Percentiles rank a stretch among this genome's conserved stretches.
Evolutionary conservation across 2,329 filamentous ascomycete species (phyloP).

Genomic region (Nothophoma quercina): DNA sequence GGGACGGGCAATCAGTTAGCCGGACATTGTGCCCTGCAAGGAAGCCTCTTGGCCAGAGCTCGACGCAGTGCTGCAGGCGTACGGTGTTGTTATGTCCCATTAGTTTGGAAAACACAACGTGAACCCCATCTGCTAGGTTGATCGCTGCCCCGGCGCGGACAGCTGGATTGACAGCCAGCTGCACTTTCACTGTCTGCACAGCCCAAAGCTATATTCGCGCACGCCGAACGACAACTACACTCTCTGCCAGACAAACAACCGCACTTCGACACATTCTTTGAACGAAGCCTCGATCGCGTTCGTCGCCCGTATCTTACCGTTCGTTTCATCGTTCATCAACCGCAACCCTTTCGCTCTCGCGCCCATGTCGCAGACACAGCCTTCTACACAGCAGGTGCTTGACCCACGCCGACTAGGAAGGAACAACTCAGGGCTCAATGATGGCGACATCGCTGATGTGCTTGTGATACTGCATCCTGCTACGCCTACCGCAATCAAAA

Average conservation of each 20-base stretch:
- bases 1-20: neutral
- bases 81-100: constrained; percentile 25
- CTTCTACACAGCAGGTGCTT: constrained; percentile 78
- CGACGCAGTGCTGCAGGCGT: neutral
- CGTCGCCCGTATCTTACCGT: neutral
- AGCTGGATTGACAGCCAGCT: neutral
- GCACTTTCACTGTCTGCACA: constrained; percentile 5
- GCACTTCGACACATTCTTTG: constrained; percentile 6
- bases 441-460: constrained; percentile 86
- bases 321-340: neutral
- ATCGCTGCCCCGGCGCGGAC: neutral
- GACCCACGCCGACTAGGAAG: constrained; percentile 82
- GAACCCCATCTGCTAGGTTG: neutral
- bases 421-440: constrained; percentile 82
- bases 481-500: constrained; percentile 73
- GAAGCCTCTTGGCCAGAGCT: neutral
- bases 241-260: constrained; percentile 9
- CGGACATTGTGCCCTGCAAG: neutral
- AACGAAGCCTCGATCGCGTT: neutral
- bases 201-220: constrained; percentile 3
- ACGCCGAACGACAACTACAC: constrained; percentile 2
- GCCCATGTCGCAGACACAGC: constrained; percentile 57
- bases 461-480: constrained; percentile 86
- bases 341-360: neutral
- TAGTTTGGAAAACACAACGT: constrained; percentile 26